These are phyloP conservation scores for Vaccinium myrtillus DNA, from an alignment of 148 eudicot species.

Conservation along the genomic window DNA sequence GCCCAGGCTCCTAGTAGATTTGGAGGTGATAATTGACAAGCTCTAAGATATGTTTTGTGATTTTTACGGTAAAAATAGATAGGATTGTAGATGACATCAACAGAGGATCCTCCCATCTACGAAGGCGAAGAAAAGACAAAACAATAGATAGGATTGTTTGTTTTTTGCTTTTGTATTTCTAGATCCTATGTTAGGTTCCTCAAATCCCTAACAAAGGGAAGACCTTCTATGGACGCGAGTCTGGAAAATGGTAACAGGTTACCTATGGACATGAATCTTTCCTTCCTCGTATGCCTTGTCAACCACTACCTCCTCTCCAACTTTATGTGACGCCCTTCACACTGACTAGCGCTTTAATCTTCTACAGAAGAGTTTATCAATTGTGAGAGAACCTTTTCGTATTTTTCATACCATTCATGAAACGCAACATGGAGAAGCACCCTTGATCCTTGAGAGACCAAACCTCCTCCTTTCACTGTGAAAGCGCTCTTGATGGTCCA, in stretches of 20 bases:
- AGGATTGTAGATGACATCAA: background rate
- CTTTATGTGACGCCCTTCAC: background rate
- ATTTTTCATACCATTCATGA: background rate
- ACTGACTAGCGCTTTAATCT: background rate
- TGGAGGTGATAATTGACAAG: background rate
- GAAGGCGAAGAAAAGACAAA: background rate
- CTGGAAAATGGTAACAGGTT: background rate
- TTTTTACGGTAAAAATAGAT: background rate
- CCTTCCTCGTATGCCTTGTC: background rate
- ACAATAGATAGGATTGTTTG: background rate
- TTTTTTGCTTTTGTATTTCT: background rate
- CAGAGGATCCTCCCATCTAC: background rate
- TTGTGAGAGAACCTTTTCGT: background rate
- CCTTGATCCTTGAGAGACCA: background rate
- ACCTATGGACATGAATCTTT: background rate
- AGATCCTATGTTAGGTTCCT: background rate
- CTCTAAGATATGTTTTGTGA: background rate
- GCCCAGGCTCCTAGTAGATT: background rate
- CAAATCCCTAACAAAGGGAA: background rate
- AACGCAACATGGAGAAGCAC: background rate
- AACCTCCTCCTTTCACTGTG: background rate
- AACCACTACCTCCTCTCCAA: background rate
- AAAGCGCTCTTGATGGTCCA: background rate
- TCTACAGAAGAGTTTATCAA: background rate
- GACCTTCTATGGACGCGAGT: background rate